Conservation (phyloP, 306 rosid species). For the Fragaria ananassa region DNA sequence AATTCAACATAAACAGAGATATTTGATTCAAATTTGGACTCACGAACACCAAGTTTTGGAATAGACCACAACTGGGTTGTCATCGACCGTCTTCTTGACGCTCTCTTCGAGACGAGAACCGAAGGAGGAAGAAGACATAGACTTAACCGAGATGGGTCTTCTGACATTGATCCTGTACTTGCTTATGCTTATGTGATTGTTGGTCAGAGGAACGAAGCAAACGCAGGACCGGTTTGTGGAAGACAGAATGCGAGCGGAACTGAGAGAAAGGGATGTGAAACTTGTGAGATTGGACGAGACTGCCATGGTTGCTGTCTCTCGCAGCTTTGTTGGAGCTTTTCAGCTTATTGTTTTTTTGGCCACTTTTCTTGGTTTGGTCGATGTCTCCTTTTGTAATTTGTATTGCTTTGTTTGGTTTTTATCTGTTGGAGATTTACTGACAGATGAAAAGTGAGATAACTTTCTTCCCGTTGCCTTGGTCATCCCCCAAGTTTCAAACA, state of each 20-base stretch:
- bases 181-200: conserved; percentile 12
- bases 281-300: conserved; percentile 31
- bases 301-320: conserved; percentile 40
- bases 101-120: conserved; percentile 94
- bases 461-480: not conserved
- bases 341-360: not conserved
- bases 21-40: conserved; percentile 24
- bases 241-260: conserved; percentile 34
- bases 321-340: conserved; percentile 7
- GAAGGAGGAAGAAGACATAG: conserved; percentile 66
- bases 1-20: not conserved
- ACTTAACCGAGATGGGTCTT: conserved; percentile 40
- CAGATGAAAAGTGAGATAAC: not conserved
- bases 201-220: conserved; percentile 30
- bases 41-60: conserved; percentile 98
- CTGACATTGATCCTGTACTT: conserved; percentile 24
- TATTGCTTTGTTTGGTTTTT: too few species aligned
- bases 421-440: not conserved
- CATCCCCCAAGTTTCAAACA: not conserved
- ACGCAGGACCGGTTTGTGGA: conserved; percentile 30
- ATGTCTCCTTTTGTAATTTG: not conserved
- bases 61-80: conserved; percentile 76
- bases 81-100: conserved; percentile 64
- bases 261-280: conserved; percentile 25
- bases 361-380: not conserved